Conservation (phyloP, 2,329 filamentous ascomycete genomes). For the Xylaria sp. region DNA sequence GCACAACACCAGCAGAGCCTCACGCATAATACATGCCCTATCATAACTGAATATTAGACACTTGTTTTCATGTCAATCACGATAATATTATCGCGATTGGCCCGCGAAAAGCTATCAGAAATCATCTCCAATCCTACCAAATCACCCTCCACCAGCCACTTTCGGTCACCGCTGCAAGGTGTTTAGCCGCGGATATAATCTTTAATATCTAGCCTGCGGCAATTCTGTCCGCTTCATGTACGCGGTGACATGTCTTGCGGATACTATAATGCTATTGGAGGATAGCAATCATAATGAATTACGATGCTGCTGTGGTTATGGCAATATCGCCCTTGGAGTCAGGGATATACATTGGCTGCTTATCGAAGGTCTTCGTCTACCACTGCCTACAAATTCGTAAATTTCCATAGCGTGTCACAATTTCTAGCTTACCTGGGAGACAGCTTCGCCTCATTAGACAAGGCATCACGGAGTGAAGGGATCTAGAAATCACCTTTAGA, state of each 20-base stretch:
- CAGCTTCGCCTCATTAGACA: background rate
- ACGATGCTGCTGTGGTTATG: background rate
- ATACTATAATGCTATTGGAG: background rate
- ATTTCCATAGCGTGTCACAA: background rate
- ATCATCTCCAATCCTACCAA: background rate
- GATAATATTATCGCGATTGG: background rate
- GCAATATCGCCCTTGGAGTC: background rate
- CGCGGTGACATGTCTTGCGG: background rate
- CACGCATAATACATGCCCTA: background rate
- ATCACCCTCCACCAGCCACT: slow-evolving; percentile 1
- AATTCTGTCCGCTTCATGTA: background rate
- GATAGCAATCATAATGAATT: background rate
- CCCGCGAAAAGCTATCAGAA: background rate
- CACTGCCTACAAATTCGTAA: background rate
- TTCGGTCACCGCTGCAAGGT: slow-evolving; percentile 5
- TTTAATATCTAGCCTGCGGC: slow-evolving; percentile 24
- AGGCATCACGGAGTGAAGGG: background rate
- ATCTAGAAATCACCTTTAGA: background rate
- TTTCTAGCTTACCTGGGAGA: background rate
- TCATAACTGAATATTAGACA: background rate
- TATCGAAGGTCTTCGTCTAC: background rate
- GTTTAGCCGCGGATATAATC: slow-evolving; percentile 22
- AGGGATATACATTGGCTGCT: background rate
- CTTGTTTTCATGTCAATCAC: background rate
- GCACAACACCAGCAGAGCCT: background rate